Conservation (phyloP, 2,329 filamentous ascomycete genomes). For the Pseudopithomyces chartarum region DNA sequence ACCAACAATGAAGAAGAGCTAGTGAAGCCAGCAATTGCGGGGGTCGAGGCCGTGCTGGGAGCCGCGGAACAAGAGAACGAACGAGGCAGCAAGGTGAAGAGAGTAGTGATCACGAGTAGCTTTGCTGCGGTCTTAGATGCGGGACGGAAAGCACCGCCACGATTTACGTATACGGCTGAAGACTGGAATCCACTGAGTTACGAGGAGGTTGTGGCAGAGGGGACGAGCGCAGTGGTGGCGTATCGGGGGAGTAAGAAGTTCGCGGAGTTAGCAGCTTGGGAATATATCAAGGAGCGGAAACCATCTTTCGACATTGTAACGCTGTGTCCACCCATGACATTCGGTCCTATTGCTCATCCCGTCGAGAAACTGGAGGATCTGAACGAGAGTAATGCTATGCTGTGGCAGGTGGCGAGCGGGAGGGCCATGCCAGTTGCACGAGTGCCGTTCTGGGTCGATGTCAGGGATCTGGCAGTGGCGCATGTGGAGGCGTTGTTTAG, state of each 20-base stretch:
- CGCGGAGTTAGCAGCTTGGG: slow-evolving; percentile 30
- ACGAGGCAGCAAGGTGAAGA: slow-evolving; percentile 15
- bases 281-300: slow-evolving; percentile 27
- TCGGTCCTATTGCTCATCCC: slow-evolving; percentile 26
- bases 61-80: slow-evolving; percentile 17
- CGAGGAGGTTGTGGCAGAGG: slow-evolving; percentile 22
- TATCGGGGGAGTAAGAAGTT: slow-evolving; percentile 32
- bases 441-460: slow-evolving; percentile 55
- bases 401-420: slow-evolving; percentile 34
- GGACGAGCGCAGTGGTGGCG: slow-evolving; percentile 19
- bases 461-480: slow-evolving; percentile 52
- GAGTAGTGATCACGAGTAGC: slow-evolving; percentile 25
- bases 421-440: slow-evolving; percentile 45
- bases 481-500: slow-evolving; percentile 52
- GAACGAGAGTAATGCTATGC: slow-evolving; percentile 27
- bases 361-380: slow-evolving; percentile 18
- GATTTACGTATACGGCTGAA: slow-evolving; percentile 22
- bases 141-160: slow-evolving; percentile 13
- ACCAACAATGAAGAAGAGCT: slow-evolving; percentile 54
- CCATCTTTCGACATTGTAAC: slow-evolving; percentile 27
- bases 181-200: slow-evolving; percentile 35
- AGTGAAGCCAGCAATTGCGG: slow-evolving; percentile 53
- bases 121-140: slow-evolving; percentile 19
- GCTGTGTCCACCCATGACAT: slow-evolving; percentile 33
- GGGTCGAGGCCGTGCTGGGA: slow-evolving; percentile 50